Base-by-base conservation (phyloP, 2,329 filamentous ascomycete species). In the Diaporthe helianthi region DNA sequence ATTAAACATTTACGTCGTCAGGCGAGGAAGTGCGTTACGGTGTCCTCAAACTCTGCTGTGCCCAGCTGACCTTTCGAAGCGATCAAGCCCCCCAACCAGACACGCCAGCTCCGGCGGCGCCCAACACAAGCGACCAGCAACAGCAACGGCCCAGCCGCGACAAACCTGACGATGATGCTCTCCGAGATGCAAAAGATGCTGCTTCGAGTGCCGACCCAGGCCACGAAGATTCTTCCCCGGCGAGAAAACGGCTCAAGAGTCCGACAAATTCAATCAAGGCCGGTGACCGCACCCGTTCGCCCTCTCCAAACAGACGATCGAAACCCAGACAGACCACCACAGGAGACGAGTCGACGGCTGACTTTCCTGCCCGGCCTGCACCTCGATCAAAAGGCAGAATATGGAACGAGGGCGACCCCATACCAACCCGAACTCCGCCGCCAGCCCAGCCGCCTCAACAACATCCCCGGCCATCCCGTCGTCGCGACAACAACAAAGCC, bases 391-490 rank as follows among this genome's bases (percentile, higher is more conserved):
- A 65, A 33, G 63, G 67, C 10, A 60, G 44, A 13, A 31, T 69
- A 2, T 71, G 70, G 70, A 53, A 29, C 10, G 70, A 69, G 9
- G 64, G 67, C 0, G 70, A 71, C 6, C 67, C 70, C 0, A 55
- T 52, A 0, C 29, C 67, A 8, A 46, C 67, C 9, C 58, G 54
- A 29, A 60, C 7, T 24, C 44, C 31, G 15, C 24, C 52, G 52
- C n/a, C 60, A 9, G 47, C 49, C 24, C 61, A 65, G n/a, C 22
- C 58, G 2, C 22, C 41, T 6, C 60, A 68, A 33, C 60, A 66
- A 9, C 9, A 29, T 24, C 2, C 46, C 1, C 41, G 53, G 7
- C 41, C 15, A 12, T 44, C 61, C 2, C 65, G 65, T 2, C 54
- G 36, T 4, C 61, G 33, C 26, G 49, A 51, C 22, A 38, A 24